Evolutionary conservation across 306 rosid species (phyloP).

Genomic region (Sechiopsis laciniata): DNA sequence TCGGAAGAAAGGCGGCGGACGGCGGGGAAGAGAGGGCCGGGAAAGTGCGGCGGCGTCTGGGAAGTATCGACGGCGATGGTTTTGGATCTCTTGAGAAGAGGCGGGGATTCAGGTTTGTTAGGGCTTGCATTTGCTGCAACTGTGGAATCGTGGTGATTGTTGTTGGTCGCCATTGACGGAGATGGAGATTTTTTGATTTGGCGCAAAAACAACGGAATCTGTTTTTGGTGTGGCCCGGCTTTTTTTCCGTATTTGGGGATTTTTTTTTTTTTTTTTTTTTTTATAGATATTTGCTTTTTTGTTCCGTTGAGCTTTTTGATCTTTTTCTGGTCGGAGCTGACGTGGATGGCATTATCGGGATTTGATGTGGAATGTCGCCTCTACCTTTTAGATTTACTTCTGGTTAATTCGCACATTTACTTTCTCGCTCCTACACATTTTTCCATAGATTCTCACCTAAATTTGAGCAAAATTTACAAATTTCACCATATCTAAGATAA

Average conservation of each 20-base stretch:
- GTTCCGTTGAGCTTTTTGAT: too few relatives aligned
- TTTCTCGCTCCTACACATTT: too few relatives aligned
- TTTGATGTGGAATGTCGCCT: background rate
- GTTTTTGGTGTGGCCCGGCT: background rate
- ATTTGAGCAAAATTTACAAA: too few relatives aligned
- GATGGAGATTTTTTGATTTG: background rate
- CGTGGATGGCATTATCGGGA: background rate
- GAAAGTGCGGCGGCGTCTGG: conserved; percentile 24
- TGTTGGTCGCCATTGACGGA: background rate
- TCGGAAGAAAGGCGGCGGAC: conserved; percentile 31
- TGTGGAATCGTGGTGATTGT: background rate
- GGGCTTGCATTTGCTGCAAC: conserved; percentile 3
- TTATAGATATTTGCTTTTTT: too few relatives aligned
- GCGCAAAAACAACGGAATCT: background rate
- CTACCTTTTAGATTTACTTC: too few relatives aligned
- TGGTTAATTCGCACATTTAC: too few relatives aligned
- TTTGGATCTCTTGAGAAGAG: conserved; percentile 46
- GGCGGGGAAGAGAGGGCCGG: conserved; percentile 43
- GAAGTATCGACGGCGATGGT: conserved; percentile 30
- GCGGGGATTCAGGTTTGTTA: conserved; percentile 39
- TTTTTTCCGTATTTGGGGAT: background rate
- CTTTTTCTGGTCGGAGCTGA: background rate
- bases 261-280: background rate
- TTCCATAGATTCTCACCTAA: too few relatives aligned
- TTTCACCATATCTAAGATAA: too few relatives aligned